Conservation (phyloP, 805 yeast species). For the Metschnikowia orientalis region DNA sequence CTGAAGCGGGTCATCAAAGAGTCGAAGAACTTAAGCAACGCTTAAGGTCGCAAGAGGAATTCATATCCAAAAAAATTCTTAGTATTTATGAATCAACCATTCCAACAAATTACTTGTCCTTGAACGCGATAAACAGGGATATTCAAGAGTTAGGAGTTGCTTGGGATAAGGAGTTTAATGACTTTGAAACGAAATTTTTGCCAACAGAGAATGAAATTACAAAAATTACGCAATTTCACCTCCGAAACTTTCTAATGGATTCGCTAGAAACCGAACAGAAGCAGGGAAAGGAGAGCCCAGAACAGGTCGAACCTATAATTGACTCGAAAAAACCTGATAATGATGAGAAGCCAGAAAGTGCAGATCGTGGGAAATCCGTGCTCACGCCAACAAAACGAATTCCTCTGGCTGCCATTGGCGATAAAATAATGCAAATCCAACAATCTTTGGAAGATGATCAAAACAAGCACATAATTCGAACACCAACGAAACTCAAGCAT, state of each 20-base stretch:
- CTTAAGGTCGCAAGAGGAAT: conserved; percentile 47
- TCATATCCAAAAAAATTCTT: conserved; percentile 43
- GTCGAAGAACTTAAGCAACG: conserved; percentile 54
- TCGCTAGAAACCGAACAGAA: conserved; percentile 29
- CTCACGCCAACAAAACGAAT: conserved; percentile 11
- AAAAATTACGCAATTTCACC: conserved; percentile 81
- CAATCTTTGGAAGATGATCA: conserved; percentile 18
- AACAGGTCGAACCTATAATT: background rate
- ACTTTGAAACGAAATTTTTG: conserved; percentile 70
- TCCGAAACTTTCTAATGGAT: conserved; percentile 68
- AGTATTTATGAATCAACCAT: conserved; percentile 50
- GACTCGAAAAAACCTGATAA: background rate
- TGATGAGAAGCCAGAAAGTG: background rate
- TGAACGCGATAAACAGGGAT: conserved; percentile 65
- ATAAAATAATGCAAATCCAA: conserved; percentile 17
- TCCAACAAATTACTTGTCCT: conserved; percentile 61
- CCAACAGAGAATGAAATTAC: conserved; percentile 94
- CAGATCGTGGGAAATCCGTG: too few species aligned
- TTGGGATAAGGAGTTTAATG: conserved; percentile 83
- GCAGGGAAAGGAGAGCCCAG: conserved; percentile 4
- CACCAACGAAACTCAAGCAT: conserved; percentile 8
- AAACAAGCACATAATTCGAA: conserved; percentile 10
- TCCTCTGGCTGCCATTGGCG: conserved; percentile 18
- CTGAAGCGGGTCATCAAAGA: conserved; percentile 59
- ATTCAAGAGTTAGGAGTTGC: conserved; percentile 77